phyloP scores from a whole-genome alignment of 225 moss, liverwort and hornwort species.

The Sphagnum tenellum region DNA sequence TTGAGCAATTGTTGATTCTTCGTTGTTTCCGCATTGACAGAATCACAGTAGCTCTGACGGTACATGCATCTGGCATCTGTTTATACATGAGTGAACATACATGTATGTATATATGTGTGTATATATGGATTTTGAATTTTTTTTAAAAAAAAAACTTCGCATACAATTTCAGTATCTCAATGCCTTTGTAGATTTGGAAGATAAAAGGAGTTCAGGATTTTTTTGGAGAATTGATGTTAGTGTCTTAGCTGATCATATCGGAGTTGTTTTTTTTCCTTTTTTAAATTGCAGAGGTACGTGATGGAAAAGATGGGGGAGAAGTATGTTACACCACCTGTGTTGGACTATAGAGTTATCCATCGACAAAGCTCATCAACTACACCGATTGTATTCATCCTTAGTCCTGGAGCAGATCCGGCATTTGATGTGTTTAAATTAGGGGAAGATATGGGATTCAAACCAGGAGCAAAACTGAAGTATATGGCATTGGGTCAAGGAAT shows the following conservation, averaged over 20 bases:
- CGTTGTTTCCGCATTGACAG: constrained; percentile 82
- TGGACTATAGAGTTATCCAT: constrained; percentile 72
- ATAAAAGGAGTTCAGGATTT: no score
- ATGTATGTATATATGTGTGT: no score
- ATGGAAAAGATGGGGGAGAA: constrained; percentile 88
- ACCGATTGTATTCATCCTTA: constrained; percentile 88
- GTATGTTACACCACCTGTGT: constrained; percentile 72
- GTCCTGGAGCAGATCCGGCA: constrained; percentile 88
- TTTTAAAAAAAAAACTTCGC: no score
- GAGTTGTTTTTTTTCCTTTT: no score
- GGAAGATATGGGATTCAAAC: constrained; percentile 78
- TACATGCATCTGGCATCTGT: constrained; percentile 8
- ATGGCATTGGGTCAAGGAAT: constrained; percentile 97
- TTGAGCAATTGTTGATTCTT: constrained; percentile 61
- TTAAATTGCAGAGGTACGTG: constrained; percentile 51
- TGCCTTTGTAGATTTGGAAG: no score
- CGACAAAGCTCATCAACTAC: constrained; percentile 74
- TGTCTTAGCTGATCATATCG: no score
- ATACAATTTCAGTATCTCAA: no score
- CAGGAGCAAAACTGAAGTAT: constrained; percentile 81
- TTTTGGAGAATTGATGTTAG: no score
- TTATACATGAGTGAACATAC: no score
- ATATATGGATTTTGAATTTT: no score
- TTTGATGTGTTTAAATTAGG: constrained; percentile 96
- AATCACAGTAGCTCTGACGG: constrained; percentile 82